A percentile compares a stretch with the other conserved stretches of the same genome.
phyloP scores from a whole-genome alignment of 176 grass and related monocot genomes.

The Juncus inflexus region DNA sequence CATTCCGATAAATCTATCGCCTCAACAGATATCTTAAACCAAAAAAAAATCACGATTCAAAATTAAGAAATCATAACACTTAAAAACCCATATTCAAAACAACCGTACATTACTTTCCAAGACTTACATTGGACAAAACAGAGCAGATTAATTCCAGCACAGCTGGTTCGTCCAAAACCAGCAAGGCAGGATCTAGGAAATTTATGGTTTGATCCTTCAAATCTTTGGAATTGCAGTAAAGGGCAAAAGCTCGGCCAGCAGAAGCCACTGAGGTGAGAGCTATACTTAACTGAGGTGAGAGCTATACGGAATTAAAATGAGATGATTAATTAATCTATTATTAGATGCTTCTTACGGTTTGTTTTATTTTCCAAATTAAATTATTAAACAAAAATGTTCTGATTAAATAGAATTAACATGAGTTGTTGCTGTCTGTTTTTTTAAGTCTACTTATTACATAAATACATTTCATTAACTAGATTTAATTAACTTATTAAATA shows the following conservation, averaged over 20 bases:
- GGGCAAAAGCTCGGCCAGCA: slow-evolving; percentile 72
- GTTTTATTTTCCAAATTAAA: no score
- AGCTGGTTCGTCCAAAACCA: slow-evolving; percentile 89
- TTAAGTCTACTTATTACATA: no score
- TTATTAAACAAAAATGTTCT: no score
- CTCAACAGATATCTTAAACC: slow-evolving; percentile 66
- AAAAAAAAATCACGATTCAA: neutral
- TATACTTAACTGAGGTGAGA: slow-evolving; percentile 85
- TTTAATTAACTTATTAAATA: no score
- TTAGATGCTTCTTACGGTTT: slow-evolving; percentile 75
- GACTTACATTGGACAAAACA: slow-evolving; percentile 91
- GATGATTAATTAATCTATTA: slow-evolving; percentile 1
- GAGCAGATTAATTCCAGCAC: slow-evolving; percentile 89
- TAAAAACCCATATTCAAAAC: no score
- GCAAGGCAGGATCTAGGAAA: slow-evolving; percentile 79
- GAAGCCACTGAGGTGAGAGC: slow-evolving; percentile 82
- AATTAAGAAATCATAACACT: no score
- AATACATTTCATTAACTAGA: no score
- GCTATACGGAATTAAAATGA: slow-evolving; percentile 46
- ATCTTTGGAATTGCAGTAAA: slow-evolving; percentile 45
- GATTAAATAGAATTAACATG: no score
- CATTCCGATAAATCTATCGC: slow-evolving; percentile 52
- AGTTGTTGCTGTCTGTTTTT: no score
- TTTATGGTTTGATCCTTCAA: slow-evolving; percentile 50
- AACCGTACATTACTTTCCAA: no score